Base-by-base conservation (phyloP, 2,329 filamentous ascomycete genomes). In the Aspergillus phoenicis region DNA sequence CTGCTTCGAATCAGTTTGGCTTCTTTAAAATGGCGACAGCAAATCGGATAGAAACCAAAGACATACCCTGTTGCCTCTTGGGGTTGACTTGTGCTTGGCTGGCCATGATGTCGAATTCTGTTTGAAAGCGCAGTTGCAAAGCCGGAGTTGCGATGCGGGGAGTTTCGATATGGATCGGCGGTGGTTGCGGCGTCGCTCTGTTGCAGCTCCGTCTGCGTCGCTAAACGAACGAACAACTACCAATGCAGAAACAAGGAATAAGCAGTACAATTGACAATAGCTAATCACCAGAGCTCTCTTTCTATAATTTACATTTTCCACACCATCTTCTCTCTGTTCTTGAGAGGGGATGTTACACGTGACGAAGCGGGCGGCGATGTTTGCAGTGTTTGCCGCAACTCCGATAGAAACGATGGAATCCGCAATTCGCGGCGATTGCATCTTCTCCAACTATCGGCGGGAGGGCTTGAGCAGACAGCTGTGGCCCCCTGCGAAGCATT, bases 51-150 rank as follows among this genome's bases (percentile, higher is more conserved):
- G n/a, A 2, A 11, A 8, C 36, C 2, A 22, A n/a, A n/a, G 6
- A 48, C 69, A 59, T 72, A 81, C 80, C 80, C 71, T 82, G 80
- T 68, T 82, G 80, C 70, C 75, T 81, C 67, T 78, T 78, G 1
- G 74, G 72, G 51, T 74, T 75, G 39, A 78, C 69, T 62, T 79
- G 74, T 52, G 71, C 72, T 66, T 77, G 75, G 61, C 72, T 75
- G 55, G 77, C 75, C 77, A 79, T 79, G 61, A 61, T 70, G 64
- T 58, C 60, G 61, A 41, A 41, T 10, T 58, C 26, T 24, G 59
- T 60, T 59, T 48, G 51, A 59, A 56, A 58, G 59, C 41, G 55
- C 61, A 65, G 65, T 63, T 72, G 70, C 63, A 71, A 72, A 70
- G 68, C 67, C 69, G 62, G 66, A 68, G 66, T 66, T 65, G 68